Evolutionary conservation across 345 rosid genomes (phyloP).

Genomic region (Eucalyptus virginea): DNA sequence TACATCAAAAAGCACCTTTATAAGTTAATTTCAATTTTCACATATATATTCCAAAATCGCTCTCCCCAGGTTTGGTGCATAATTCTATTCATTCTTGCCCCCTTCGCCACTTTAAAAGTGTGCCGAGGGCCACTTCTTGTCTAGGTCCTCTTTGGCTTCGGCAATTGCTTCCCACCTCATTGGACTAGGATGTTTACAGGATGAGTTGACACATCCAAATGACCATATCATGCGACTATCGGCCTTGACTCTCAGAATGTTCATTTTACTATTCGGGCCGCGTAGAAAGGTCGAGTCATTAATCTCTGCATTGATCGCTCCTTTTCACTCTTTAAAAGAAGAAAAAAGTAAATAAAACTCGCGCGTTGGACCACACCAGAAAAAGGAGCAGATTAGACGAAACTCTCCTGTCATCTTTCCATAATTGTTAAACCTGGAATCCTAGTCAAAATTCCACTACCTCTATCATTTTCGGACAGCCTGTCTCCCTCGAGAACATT

Average conservation of each 20-base stretch:
- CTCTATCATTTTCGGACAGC: not conserved
- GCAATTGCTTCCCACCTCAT: not conserved
- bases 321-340: not conserved
- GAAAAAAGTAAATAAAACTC: not conserved
- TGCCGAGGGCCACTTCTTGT: not conserved
- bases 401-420: not conserved
- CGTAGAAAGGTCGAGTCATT: not conserved
- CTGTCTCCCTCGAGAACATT: not conserved
- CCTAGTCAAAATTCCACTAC: not conserved
- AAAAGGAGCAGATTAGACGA: not conserved
- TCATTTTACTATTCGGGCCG: not conserved
- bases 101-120: not conserved
- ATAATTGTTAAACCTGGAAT: not conserved
- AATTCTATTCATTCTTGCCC: no score
- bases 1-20: rapidly evolving
- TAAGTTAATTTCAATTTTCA: no score
- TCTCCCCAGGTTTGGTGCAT: not conserved
- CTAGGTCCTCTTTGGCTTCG: not conserved
- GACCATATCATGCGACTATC: not conserved
- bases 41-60: not conserved
- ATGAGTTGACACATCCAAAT: not conserved
- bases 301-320: not conserved
- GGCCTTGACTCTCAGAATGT: not conserved
- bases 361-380: not conserved
- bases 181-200: not conserved